A percentile compares a stretch with the other conserved stretches of the same genome.
These are phyloP conservation scores for Aspergillus persii DNA, from an alignment of 2,329 filamentous ascomycete species.

Conservation along the genomic window DNA sequence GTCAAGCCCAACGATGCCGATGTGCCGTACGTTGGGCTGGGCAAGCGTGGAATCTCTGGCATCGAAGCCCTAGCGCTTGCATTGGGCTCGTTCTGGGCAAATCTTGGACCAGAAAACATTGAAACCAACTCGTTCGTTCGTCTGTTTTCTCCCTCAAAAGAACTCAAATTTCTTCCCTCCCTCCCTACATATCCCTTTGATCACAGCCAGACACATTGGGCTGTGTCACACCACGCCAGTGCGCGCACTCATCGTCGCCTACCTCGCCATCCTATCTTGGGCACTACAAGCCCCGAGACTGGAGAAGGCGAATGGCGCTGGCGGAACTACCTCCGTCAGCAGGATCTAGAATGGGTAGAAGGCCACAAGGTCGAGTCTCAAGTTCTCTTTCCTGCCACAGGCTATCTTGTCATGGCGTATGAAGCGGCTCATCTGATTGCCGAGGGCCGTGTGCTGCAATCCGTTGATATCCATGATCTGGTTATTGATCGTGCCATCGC, in stretches of 20 bases:
- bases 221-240: background rate
- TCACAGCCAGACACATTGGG: slow-evolving; percentile 7
- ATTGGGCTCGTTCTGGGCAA: slow-evolving; percentile 7
- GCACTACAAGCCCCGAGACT: slow-evolving; percentile 1
- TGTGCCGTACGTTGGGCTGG: slow-evolving; percentile 7
- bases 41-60: background rate
- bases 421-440: slow-evolving; percentile 13
- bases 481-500: slow-evolving; percentile 1
- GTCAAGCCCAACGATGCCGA: background rate
- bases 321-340: slow-evolving; percentile 43
- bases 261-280: slow-evolving; percentile 5
- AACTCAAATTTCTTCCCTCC: background rate
- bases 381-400: slow-evolving; percentile 15
- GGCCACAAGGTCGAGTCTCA: slow-evolving; percentile 39
- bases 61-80: background rate
- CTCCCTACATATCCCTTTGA: slow-evolving; percentile 17
- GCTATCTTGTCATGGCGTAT: slow-evolving; percentile 18
- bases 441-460: background rate
- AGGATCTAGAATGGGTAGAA: slow-evolving; percentile 45
- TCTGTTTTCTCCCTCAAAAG: background rate
- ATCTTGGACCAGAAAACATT: background rate
- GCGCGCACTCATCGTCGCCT: background rate
- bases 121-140: background rate
- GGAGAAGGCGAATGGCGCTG: slow-evolving; percentile 29
- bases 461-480: slow-evolving; percentile 2